These are phyloP conservation scores for Ogataea hybrid DNA, from an alignment of 1,139 yeast genomes.

Conservation along the genomic window DNA sequence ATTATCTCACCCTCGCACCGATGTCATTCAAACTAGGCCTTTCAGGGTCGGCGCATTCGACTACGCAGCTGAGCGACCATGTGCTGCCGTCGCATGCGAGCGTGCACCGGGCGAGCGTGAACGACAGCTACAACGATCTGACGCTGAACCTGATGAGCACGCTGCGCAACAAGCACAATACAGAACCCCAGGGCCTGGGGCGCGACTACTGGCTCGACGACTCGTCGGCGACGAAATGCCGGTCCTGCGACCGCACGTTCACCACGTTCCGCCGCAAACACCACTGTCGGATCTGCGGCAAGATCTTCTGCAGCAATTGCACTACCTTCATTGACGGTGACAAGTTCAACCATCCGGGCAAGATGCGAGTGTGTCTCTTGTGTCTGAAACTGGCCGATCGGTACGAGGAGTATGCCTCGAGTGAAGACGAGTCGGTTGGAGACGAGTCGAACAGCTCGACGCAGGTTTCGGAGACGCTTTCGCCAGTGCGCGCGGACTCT, in stretches of 20 bases:
- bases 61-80: conserved; percentile 25
- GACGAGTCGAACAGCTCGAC: conserved; percentile 24
- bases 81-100: conserved; percentile 14
- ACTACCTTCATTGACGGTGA: conserved; percentile 76
- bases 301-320: conserved; percentile 88
- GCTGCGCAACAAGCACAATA: conserved; percentile 16
- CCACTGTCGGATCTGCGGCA: conserved; percentile 95
- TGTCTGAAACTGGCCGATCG: conserved; percentile 64
- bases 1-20: conserved; percentile 3
- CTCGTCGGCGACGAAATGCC: conserved; percentile 55
- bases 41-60: conserved; percentile 22
- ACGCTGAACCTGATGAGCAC: conserved; percentile 25
- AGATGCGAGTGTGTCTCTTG: conserved; percentile 74
- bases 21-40: conserved; percentile 10
- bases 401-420: conserved; percentile 61
- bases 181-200: conserved; percentile 29
- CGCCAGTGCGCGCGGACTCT: conserved; percentile 15
- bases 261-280: conserved; percentile 82
- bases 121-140: conserved; percentile 21
- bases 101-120: conserved; percentile 3
- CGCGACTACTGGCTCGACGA: conserved; percentile 59
- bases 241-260: conserved; percentile 54
- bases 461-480: conserved; percentile 14
- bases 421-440: conserved; percentile 52
- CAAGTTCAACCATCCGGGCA: conserved; percentile 66